phyloP scores from a whole-genome alignment of 129 eudicot species.

The Pseudognaphalium luteoalbum region DNA sequence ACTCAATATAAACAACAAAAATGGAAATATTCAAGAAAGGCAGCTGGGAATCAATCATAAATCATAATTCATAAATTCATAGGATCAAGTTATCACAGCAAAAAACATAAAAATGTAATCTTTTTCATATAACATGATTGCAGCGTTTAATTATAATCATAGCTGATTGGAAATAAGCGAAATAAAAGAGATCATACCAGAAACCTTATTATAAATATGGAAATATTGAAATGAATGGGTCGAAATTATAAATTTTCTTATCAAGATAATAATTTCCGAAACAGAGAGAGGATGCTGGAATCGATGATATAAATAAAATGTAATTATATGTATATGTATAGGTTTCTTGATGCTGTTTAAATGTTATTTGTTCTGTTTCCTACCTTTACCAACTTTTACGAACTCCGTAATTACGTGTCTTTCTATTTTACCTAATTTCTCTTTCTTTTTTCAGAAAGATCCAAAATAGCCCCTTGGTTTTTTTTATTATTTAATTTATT shows the following conservation, averaged over 20 bases:
- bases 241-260: slow-evolving; percentile 33
- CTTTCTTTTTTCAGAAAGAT: too few relatives aligned
- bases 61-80: slow-evolving; percentile 18
- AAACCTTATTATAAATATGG: slow-evolving; percentile 34
- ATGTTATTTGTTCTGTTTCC: too few relatives aligned
- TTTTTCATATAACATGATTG: not conserved
- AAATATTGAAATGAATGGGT: slow-evolving; percentile 31
- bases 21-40: slow-evolving; percentile 37
- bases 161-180: not conserved
- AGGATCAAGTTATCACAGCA: slow-evolving; percentile 31
- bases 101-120: not conserved
- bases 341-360: not conserved
- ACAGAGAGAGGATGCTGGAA: slow-evolving; percentile 25
- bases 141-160: not conserved
- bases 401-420: too few relatives aligned
- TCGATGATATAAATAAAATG: not conserved
- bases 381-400: too few relatives aligned
- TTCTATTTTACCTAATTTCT: too few relatives aligned
- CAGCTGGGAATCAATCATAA: slow-evolving; percentile 32
- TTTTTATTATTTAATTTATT: too few relatives aligned
- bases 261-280: slow-evolving; percentile 30
- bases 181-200: slow-evolving; percentile 22
- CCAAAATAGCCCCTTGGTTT: too few relatives aligned
- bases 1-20: slow-evolving; percentile 9
- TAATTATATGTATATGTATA: slow-evolving; percentile 5